These are phyloP conservation scores for Sergeia podlipaevii DNA, from an alignment of 208 protist genomes.

Conservation along the genomic window DNA sequence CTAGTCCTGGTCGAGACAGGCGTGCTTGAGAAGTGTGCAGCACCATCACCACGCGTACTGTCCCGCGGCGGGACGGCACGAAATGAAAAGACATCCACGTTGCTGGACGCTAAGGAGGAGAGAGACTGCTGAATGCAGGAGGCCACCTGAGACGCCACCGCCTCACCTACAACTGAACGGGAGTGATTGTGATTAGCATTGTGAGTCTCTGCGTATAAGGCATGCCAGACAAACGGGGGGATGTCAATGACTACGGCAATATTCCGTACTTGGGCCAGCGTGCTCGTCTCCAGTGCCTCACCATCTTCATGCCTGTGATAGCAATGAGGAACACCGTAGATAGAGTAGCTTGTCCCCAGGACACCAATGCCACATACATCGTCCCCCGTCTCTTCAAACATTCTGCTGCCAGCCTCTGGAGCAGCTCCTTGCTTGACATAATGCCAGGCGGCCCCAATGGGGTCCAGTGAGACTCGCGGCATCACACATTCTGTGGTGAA, in stretches of 20 bases:
- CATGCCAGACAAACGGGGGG: slow-evolving; percentile 6
- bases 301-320: no score
- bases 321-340: no score
- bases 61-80: background rate
- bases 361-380: slow-evolving; percentile 7
- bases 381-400: background rate
- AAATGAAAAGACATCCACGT: slow-evolving; percentile 46
- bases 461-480: slow-evolving; percentile 18
- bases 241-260: slow-evolving; percentile 34
- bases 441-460: slow-evolving; percentile 11
- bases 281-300: background rate
- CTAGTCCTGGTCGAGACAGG: background rate
- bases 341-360: slow-evolving; percentile 29
- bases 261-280: slow-evolving; percentile 8
- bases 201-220: background rate
- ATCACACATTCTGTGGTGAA: slow-evolving; percentile 20
- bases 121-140: slow-evolving; percentile 26
- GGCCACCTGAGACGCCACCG: slow-evolving; percentile 25
- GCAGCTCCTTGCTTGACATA: background rate
- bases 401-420: background rate
- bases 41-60: background rate
- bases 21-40: slow-evolving; percentile 2
- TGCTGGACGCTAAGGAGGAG: slow-evolving; percentile 28
- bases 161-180: background rate
- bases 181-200: background rate